Evolutionary conservation across 257 asterid species (phyloP).

Genomic region (Forsythia suspensa): DNA sequence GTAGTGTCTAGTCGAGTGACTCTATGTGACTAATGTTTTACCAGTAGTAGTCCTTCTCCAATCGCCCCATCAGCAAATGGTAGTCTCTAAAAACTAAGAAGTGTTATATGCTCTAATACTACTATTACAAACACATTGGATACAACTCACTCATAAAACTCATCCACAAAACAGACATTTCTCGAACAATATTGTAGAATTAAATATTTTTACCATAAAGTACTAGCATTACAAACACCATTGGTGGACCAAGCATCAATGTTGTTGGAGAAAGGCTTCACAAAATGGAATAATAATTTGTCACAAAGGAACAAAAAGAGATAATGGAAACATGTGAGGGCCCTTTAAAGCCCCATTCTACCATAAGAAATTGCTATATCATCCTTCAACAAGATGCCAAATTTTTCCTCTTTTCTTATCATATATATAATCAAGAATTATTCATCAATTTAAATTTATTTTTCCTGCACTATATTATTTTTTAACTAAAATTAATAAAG

Average conservation of each 20-base stretch:
- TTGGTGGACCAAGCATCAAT: constrained; percentile 35
- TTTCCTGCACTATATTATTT: constrained; percentile 9
- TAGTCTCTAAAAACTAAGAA: too few relatives aligned
- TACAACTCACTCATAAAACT: background rate
- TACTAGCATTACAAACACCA: constrained; percentile 17
- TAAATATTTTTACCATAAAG: background rate
- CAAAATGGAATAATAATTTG: constrained; percentile 30
- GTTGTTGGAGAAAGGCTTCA: constrained; percentile 23
- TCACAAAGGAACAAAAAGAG: constrained; percentile 40
- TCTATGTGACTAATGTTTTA: background rate
- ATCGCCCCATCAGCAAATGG: background rate
- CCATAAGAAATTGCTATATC: constrained; percentile 9
- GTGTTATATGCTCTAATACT: too few relatives aligned
- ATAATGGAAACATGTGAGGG: constrained; percentile 36
- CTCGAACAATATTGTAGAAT: background rate
- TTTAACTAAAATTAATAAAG: background rate
- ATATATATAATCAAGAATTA: background rate
- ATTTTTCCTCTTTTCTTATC: constrained; percentile 16
- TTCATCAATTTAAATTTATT: background rate
- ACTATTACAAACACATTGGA: too few relatives aligned
- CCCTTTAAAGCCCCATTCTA: constrained; percentile 35
- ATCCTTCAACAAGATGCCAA: constrained; percentile 26
- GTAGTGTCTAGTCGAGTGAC: background rate
- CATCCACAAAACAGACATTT: background rate
- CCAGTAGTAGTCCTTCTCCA: background rate